Evolutionary conservation across 2,329 filamentous ascomycete species (phyloP).

Genomic region (Apiospora malaysiana): DNA sequence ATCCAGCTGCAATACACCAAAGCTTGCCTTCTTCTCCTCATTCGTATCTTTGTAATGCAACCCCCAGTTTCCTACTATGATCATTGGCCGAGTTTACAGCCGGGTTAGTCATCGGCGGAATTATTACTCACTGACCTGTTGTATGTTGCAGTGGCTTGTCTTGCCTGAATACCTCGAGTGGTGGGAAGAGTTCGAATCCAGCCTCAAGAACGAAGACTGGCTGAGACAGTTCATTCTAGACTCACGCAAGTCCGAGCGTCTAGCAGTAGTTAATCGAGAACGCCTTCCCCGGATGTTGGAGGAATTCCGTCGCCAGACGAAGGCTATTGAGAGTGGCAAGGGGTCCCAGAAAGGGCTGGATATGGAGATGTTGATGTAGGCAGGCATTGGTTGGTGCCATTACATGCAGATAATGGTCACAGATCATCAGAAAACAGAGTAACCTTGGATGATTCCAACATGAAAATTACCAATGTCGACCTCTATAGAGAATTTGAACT

Average conservation of each 20-base stretch:
- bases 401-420: background rate
- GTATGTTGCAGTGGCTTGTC: conserved; percentile 29
- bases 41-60: conserved; percentile 1
- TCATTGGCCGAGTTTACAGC: background rate
- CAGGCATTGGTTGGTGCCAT: background rate
- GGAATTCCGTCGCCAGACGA: conserved; percentile 21
- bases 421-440: background rate
- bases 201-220: conserved; percentile 31
- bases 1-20: background rate
- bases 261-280: background rate
- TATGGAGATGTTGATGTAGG: background rate
- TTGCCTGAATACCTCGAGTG: conserved; percentile 28
- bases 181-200: conserved; percentile 34
- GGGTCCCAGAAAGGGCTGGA: background rate
- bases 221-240: conserved; percentile 34
- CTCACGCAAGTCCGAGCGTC: conserved; percentile 27
- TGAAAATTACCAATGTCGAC: no score
- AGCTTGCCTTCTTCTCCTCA: background rate
- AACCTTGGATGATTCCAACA: no score
- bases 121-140: conserved; percentile 27
- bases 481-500: no score
- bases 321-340: background rate
- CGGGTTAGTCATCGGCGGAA: background rate
- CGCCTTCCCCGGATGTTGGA: conserved; percentile 13
- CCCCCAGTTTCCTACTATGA: background rate